Percentiles rank a stretch among this genome's conserved stretches.
Conservation (phyloP, 169 alveolate species). For the Plasmodium malariae region DNA sequence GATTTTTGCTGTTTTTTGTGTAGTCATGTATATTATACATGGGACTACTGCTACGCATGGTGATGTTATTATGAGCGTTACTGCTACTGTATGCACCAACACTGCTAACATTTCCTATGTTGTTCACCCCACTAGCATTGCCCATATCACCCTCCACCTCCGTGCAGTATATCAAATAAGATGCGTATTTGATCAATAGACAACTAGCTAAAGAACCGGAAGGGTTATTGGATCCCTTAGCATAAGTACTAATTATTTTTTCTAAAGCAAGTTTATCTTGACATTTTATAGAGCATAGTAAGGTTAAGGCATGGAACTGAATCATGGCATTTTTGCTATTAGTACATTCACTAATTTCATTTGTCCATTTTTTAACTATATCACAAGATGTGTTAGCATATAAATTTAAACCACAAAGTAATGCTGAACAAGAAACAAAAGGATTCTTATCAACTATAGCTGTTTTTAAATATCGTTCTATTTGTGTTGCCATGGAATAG, state of each 20-base stretch:
- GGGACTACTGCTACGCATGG: background rate
- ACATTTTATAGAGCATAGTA: slow-evolving; percentile 92
- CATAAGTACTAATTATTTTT: slow-evolving; percentile 79
- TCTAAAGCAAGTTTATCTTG: slow-evolving; percentile 90
- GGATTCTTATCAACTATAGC: slow-evolving; percentile 95
- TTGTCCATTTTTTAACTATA: slow-evolving; percentile 92
- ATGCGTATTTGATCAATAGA: slow-evolving; percentile 79
- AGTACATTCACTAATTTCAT: slow-evolving; percentile 91
- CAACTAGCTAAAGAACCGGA: slow-evolving; percentile 84
- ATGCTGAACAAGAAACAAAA: slow-evolving; percentile 94
- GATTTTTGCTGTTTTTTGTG: slow-evolving; percentile 3
- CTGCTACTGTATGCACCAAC: background rate
- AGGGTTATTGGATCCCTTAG: slow-evolving; percentile 65
- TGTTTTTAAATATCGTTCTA: slow-evolving; percentile 95
- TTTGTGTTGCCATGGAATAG: slow-evolving; percentile 93
- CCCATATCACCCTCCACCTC: slow-evolving; percentile 29
- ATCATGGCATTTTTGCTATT: slow-evolving; percentile 92
- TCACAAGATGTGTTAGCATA: slow-evolving; percentile 90
- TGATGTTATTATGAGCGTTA: background rate
- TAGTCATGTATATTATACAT: slow-evolving; percentile 22
- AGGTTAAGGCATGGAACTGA: slow-evolving; percentile 95
- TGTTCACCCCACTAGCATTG: background rate
- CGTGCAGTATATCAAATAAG: slow-evolving; percentile 50
- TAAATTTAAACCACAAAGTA: slow-evolving; percentile 93
- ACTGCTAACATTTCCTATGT: background rate